A percentile compares a stretch with the other conserved stretches of the same genome.
Evolutionary conservation across 1,139 yeast genomes (phyloP).

Genomic region (Pichia sp.): DNA sequence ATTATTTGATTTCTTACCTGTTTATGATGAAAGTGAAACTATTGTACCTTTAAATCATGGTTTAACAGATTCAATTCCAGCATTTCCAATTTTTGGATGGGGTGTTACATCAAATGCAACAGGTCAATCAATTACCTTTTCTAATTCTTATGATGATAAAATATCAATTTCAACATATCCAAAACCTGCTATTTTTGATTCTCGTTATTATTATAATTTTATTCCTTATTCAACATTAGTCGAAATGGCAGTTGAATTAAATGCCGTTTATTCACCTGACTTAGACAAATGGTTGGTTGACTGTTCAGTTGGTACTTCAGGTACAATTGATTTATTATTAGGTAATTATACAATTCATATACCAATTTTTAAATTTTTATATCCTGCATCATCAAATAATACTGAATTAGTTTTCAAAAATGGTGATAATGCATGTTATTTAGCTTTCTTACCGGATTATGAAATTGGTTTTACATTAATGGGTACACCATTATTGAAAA

Average conservation of each 20-base stretch:
- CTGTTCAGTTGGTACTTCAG: constrained; percentile 50
- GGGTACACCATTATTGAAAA: constrained; percentile 56
- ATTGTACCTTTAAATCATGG: constrained; percentile 19
- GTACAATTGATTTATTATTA: constrained; percentile 50
- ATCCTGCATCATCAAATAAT: constrained; percentile 34
- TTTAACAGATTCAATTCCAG: constrained; percentile 40
- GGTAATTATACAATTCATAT: constrained; percentile 47
- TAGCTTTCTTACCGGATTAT: constrained; percentile 49
- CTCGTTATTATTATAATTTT: constrained; percentile 46
- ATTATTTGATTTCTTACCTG: constrained; percentile 43
- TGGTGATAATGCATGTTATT: constrained; percentile 56
- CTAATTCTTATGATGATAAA: constrained; percentile 27
- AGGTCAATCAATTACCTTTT: constrained; percentile 36
- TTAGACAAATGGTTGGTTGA: constrained; percentile 59
- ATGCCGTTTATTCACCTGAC: constrained; percentile 55
- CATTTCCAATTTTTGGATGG: constrained; percentile 50
- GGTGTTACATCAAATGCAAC: constrained; percentile 40
- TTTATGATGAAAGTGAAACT: constrained; percentile 28
- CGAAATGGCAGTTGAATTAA: constrained; percentile 65
- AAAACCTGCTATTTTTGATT: constrained; percentile 57
- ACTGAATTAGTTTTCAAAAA: constrained; percentile 40
- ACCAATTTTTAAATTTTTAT: constrained; percentile 48
- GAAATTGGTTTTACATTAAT: constrained; percentile 48
- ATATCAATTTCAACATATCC: constrained; percentile 23
- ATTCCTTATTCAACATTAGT: constrained; percentile 57